phyloP scores from a whole-genome alignment of 2,329 filamentous ascomycete genomes.

The Monosporascus cannonballus region DNA sequence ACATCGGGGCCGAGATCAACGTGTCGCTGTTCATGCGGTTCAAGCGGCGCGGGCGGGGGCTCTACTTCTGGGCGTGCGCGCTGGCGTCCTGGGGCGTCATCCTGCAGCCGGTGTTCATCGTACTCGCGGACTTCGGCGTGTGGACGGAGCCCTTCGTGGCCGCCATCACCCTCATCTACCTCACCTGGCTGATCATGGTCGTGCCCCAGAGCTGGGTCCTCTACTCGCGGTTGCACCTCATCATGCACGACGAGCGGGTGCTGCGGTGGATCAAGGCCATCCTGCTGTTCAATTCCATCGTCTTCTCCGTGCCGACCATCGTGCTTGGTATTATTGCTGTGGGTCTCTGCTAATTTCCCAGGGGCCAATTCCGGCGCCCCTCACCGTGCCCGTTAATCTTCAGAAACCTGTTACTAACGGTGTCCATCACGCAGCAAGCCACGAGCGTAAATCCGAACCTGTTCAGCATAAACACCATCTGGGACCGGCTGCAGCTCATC shows the following conservation, averaged over 20 bases:
- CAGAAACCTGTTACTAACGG: background rate
- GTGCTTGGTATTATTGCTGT: constrained; percentile 23
- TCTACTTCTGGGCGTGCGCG: constrained; percentile 28
- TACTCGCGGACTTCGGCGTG: constrained; percentile 24
- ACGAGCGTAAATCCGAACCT: constrained; percentile 17
- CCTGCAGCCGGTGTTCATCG: constrained; percentile 24
- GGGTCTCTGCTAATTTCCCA: constrained; percentile 1
- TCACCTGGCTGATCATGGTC: constrained; percentile 27
- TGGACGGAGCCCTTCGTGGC: constrained; percentile 15
- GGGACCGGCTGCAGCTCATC: constrained; percentile 25
- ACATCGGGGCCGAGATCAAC: constrained; percentile 26
- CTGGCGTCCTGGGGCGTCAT: constrained; percentile 24
- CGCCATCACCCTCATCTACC: constrained; percentile 23
- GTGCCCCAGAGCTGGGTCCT: constrained; percentile 25
- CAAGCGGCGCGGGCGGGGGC: constrained; percentile 21
- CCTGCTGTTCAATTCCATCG: constrained; percentile 21
- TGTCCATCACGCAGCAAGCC: constrained; percentile 12
- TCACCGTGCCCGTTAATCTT: background rate
- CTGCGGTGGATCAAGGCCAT: constrained; percentile 17
- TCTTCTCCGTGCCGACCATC: constrained; percentile 23
- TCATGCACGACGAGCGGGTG: constrained; percentile 16
- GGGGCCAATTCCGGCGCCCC: background rate
- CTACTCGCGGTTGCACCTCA: constrained; percentile 26
- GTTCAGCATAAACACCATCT: constrained; percentile 15
- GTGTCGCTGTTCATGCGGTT: constrained; percentile 24